phyloP scores from a whole-genome alignment of 78 protist species.

The Bigelowiella natans region DNA sequence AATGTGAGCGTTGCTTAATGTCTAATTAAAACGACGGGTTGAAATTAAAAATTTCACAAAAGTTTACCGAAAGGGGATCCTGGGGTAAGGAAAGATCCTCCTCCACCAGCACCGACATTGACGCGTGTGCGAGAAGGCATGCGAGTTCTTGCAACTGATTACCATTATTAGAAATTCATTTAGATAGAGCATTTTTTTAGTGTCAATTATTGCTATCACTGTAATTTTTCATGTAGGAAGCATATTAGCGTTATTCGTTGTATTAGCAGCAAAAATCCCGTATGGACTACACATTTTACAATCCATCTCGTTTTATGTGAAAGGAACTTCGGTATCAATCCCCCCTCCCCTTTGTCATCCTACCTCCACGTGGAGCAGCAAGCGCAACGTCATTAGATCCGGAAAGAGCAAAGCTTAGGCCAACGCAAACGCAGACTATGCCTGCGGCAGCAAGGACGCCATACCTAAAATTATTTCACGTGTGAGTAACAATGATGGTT shows the following conservation, averaged over 20 bases:
- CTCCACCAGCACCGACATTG: too few relatives aligned
- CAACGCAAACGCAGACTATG: not conserved
- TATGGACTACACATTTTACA: too few relatives aligned
- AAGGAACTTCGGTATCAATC: too few relatives aligned
- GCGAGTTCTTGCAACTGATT: not conserved
- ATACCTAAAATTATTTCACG: too few relatives aligned
- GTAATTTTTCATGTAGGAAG: too few relatives aligned
- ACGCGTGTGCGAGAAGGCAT: not conserved
- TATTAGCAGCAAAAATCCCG: too few relatives aligned
- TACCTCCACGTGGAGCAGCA: not conserved
- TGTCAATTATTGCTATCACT: not conserved
- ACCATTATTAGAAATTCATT: not conserved
- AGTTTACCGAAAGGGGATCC: not conserved
- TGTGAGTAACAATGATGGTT: not conserved
- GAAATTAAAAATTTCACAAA: too few relatives aligned
- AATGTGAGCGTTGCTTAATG: not conserved
- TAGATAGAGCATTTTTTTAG: not conserved
- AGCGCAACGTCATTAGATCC: not conserved
- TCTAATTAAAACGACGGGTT: not conserved
- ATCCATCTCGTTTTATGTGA: too few relatives aligned
- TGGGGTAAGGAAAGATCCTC: not conserved
- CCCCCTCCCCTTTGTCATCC: too few relatives aligned
- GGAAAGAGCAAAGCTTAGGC: not conserved
- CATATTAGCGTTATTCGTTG: too few relatives aligned
- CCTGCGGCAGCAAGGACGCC: not conserved